Conservation (phyloP, 2,329 filamentous ascomycete species). For the Penicillium crustosum region DNA sequence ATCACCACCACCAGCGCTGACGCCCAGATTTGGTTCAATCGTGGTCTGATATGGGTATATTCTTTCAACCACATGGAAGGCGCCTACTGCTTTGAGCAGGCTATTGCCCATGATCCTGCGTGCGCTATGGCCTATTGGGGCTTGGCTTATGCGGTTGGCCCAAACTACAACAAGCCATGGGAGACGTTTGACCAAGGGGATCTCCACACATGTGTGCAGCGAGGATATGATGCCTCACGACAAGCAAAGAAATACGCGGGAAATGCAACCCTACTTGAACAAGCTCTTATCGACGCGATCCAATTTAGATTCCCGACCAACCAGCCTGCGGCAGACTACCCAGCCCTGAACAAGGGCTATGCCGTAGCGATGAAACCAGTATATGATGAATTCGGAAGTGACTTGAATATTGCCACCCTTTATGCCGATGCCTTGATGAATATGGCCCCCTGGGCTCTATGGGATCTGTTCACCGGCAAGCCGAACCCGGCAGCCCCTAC, state of each 20-base stretch:
- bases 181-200: conserved; percentile 49
- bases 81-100: conserved; percentile 50
- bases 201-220: conserved; percentile 43
- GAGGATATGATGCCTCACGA: conserved; percentile 46
- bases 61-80: conserved; percentile 76
- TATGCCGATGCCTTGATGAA: conserved; percentile 67
- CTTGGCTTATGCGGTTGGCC: conserved; percentile 50
- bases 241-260: conserved; percentile 44
- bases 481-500: conserved; percentile 57
- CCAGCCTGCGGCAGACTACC: conserved; percentile 49
- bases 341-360: conserved; percentile 57
- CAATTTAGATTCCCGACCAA: conserved; percentile 58
- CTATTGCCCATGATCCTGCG: conserved; percentile 42
- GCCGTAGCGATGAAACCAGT: conserved; percentile 60
- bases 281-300: conserved; percentile 62
- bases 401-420: conserved; percentile 61
- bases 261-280: conserved; percentile 53
- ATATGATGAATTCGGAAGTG: conserved; percentile 52
- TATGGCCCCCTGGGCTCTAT: conserved; percentile 62
- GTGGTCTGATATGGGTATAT: conserved; percentile 71
- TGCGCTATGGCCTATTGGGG: conserved; percentile 53
- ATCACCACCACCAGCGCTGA: conserved; percentile 54
- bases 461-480: conserved; percentile 59
- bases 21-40: conserved; percentile 68
- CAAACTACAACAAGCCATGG: conserved; percentile 57